Evolutionary conservation across 352 stramenopile species (phyloP), one percentile per base, ranked within the genome.

Genomic region (Globisporangium spinosum): DNA sequence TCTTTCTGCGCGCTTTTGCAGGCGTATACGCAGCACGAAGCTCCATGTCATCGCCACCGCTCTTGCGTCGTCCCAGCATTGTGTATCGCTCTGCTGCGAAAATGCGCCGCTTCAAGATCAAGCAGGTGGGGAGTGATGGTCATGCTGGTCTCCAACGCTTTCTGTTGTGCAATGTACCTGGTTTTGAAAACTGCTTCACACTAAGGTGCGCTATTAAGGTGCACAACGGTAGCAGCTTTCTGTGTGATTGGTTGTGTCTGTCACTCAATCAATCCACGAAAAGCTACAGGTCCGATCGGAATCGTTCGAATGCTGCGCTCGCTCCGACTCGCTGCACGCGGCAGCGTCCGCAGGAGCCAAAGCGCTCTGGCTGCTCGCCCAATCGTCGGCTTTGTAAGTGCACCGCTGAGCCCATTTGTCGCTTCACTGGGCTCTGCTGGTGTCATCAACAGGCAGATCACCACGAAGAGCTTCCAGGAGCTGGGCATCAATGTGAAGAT

Each of bases 401-500:
- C 23, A 32, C 3, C n/a, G 5, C 3, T 29, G 10, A n/a, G 17
- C 2, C 27, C 25, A 15, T 45, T 62, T 49, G 38, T 27, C 43
- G 5, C 6, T 51, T 29, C 49, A 43, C n/a, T 23, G 9, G 13
- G 32, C 2, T 43, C 40, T 61, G 56, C 17, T 23, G 56, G 10
- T n/a, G 17, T 29, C 13, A 27, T 27, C 3, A 66, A 35, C 55
- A 65, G 43, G 10, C 43, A 23, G 3, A 51, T 64, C 45, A 49
- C 40, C 1, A 70, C 15, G 20, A 54, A 64, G 38, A 67, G 58
- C 32, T 90, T 90, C 69, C 57, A 72, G 22, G 70, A 77, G 15
- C 68, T 90, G 27, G 77, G 75, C 22, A 63, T 91, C 35, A 75
- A 81, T 32, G 62, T 40, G 23, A 73, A 77, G 12, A 62, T 89